Conservation (phyloP, 495 filamentous ascomycete genomes). For the Aspergillus hancockii region DNA sequence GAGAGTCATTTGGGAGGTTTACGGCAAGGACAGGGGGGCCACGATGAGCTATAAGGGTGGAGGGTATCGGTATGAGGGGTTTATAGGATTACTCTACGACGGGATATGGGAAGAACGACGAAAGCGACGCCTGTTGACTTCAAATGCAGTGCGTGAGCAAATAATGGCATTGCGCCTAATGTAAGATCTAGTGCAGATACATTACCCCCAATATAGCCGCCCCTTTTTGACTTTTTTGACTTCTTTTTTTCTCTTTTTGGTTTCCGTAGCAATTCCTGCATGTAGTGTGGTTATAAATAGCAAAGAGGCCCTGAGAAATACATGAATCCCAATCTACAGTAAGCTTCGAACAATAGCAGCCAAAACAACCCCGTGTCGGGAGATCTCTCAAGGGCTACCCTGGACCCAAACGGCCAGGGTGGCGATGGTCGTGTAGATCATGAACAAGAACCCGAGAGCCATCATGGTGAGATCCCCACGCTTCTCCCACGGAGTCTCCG, state of each 20-base stretch:
- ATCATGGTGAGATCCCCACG: constrained; percentile 56
- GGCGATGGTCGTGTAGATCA: constrained; percentile 63
- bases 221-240: not conserved
- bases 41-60: no score
- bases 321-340: no score
- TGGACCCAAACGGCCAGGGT: constrained; percentile 44
- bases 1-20: no score
- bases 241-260: not conserved
- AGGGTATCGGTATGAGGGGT: no score
- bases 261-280: not conserved
- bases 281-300: no score
- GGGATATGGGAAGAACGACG: not conserved
- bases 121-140: not conserved
- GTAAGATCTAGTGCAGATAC: not conserved
- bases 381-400: constrained; percentile 1
- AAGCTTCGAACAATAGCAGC: not conserved
- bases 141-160: not conserved
- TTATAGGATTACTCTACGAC: no score
- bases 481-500: constrained; percentile 46
- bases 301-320: no score
- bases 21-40: no score
- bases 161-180: not conserved
- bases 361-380: not conserved
- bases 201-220: not conserved
- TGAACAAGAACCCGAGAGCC: constrained; percentile 54